Percentiles rank a stretch among this genome's conserved stretches.
These are phyloP conservation scores for Cercospora sesami DNA, from an alignment of 2,329 filamentous ascomycete species.

Conservation along the genomic window DNA sequence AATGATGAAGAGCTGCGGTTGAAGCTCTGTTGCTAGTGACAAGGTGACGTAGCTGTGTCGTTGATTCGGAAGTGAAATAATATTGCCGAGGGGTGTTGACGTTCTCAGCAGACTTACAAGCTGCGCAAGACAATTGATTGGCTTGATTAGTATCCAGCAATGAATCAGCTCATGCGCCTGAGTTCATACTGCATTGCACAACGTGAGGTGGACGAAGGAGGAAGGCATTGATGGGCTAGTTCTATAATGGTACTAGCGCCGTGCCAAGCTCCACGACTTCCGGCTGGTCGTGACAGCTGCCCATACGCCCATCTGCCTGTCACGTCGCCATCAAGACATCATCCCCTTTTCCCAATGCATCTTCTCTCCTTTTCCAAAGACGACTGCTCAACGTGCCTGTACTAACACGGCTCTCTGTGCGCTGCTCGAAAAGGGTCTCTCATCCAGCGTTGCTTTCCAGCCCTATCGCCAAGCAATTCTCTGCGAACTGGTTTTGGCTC, in stretches of 20 bases:
- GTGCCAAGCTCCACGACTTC: not conserved
- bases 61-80: not conserved
- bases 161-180: not conserved
- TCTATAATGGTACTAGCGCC: not conserved
- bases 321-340: not conserved
- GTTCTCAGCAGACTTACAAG: not conserved
- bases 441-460: not conserved
- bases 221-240: not conserved
- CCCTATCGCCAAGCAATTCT: not conserved
- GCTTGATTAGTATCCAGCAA: not conserved
- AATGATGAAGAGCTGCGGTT: not conserved
- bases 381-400: not conserved
- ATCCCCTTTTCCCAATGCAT: not conserved
- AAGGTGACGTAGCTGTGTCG: conserved; percentile 4
- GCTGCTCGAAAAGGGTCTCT: not conserved
- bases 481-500: not conserved
- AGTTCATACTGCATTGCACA: not conserved
- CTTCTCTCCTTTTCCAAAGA: not conserved
- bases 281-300: not conserved
- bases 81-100: not conserved
- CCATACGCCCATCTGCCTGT: not conserved
- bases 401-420: not conserved
- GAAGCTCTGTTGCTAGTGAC: conserved; percentile 6
- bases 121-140: not conserved
- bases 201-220: not conserved